phyloP scores from a whole-genome alignment of 2,329 filamentous ascomycete genomes.

The Proliferodiscus dingleyae region DNA sequence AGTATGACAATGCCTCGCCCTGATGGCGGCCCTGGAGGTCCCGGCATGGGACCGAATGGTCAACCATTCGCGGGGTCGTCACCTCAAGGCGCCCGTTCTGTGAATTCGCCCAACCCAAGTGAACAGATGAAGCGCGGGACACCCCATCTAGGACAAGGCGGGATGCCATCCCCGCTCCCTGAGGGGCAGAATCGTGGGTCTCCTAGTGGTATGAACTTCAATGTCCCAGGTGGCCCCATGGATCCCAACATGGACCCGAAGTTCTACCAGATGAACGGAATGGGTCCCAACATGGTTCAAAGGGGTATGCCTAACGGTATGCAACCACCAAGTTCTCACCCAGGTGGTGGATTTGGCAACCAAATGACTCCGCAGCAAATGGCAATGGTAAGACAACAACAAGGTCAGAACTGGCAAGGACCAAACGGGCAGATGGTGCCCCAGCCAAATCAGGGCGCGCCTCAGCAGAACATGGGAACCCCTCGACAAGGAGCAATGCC shows the following conservation, averaged over 20 bases:
- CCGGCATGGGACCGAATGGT: constrained; percentile 46
- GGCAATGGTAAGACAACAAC: constrained; percentile 50
- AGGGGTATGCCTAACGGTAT: constrained; percentile 59
- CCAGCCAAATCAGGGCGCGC: constrained; percentile 36
- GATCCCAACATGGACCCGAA: constrained; percentile 56
- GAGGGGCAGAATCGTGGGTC: constrained; percentile 66
- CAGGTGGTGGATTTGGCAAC: constrained; percentile 45
- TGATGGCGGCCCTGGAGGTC: constrained; percentile 27
- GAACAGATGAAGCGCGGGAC: constrained; percentile 78
- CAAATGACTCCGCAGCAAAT: constrained; percentile 45
- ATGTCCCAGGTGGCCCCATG: constrained; percentile 49
- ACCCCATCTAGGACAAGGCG: constrained; percentile 65
- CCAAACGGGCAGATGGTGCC: constrained; percentile 42
- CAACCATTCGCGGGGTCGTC: constrained; percentile 65
- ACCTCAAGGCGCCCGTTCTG: constrained; percentile 60
- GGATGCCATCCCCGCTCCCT: constrained; percentile 66
- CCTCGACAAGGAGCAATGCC: constrained; percentile 70
- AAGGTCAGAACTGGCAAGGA: constrained; percentile 31
- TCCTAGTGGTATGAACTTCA: constrained; percentile 60
- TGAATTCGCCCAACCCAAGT: constrained; percentile 69
- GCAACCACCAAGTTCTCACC: constrained; percentile 66
- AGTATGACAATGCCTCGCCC: constrained; percentile 46
- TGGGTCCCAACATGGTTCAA: constrained; percentile 49
- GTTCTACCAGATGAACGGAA: constrained; percentile 53
- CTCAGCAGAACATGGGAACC: constrained; percentile 45